A percentile compares a stretch with the other conserved stretches of the same genome.
These are phyloP conservation scores for Logfia minima DNA, from an alignment of 129 eudicot species.

Conservation along the genomic window DNA sequence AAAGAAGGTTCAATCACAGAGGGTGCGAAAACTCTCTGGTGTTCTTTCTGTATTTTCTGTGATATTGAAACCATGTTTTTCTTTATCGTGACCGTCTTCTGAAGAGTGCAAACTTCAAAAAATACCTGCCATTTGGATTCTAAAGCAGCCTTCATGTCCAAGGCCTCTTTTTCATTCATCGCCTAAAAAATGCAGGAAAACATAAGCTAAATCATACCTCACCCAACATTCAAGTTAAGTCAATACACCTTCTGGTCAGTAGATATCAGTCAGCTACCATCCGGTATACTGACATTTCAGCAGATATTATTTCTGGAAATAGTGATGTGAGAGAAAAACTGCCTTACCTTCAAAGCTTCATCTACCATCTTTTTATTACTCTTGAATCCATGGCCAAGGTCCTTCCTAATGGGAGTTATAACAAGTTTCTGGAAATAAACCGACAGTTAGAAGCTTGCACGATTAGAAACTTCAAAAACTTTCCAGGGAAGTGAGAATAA, in stretches of 20 bases:
- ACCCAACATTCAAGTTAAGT: too few relatives aligned
- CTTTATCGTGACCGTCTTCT: constrained; percentile 49
- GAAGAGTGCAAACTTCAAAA: constrained; percentile 60
- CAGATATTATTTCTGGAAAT: not conserved
- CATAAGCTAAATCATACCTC: too few relatives aligned
- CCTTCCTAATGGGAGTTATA: constrained; percentile 53
- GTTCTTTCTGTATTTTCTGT: constrained; percentile 64
- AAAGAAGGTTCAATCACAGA: constrained; percentile 82
- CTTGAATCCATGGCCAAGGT: constrained; percentile 62
- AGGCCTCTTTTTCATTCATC: constrained; percentile 65
- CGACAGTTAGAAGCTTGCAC: not conserved
- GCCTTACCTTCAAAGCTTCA: constrained; percentile 58
- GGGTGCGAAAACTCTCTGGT: constrained; percentile 69
- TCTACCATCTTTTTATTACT: constrained; percentile 55
- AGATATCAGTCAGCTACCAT: too few relatives aligned
- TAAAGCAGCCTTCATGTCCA: constrained; percentile 59
- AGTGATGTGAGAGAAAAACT: not conserved
- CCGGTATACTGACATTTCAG: not conserved
- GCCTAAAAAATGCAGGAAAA: constrained; percentile 32
- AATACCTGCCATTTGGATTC: constrained; percentile 66
- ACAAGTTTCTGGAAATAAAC: constrained; percentile 43
- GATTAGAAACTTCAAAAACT: not conserved
- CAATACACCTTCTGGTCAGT: too few relatives aligned
- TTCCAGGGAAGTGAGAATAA: not conserved
- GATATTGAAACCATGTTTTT: constrained; percentile 58